Percentiles rank a stretch among this genome's conserved stretches.
phyloP scores from a whole-genome alignment of 1,139 yeast species.

The Insectozyma bohioensis region DNA sequence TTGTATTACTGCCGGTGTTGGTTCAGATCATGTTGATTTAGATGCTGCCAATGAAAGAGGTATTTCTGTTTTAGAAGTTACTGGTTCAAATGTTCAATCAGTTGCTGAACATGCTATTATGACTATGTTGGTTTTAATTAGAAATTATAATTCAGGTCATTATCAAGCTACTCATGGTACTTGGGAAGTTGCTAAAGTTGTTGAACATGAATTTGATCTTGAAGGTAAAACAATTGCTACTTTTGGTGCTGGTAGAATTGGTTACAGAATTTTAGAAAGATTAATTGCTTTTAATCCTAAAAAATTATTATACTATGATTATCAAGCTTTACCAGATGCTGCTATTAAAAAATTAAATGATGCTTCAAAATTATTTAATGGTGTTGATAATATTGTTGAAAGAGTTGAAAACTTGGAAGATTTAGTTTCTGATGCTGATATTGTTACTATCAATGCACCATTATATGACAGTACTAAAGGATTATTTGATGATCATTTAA shows the following conservation, averaged over 20 bases:
- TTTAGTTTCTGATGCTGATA: conserved; percentile 65
- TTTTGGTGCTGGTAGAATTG: conserved; percentile 83
- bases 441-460: conserved; percentile 79
- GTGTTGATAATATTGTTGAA: conserved; percentile 44
- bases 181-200: conserved; percentile 81
- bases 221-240: conserved; percentile 78
- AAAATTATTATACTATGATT: conserved; percentile 72
- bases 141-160: conserved; percentile 81
- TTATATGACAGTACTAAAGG: conserved; percentile 71
- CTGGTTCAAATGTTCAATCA: conserved; percentile 78
- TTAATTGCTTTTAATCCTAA: conserved; percentile 73
- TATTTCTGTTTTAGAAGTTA: conserved; percentile 74
- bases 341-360: conserved; percentile 53
- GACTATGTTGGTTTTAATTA: conserved; percentile 69
- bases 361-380: conserved; percentile 40
- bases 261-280: conserved; percentile 73
- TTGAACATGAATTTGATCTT: conserved; percentile 71
- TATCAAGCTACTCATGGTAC: conserved; percentile 58
- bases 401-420: conserved; percentile 67
- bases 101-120: conserved; percentile 82
- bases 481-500: conserved; percentile 62
- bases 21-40: conserved; percentile 79
- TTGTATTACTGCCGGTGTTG: conserved; percentile 81
- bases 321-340: conserved; percentile 63
- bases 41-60: conserved; percentile 65